Evolutionary conservation across 139 green algal genomes (phyloP).

Genomic region (Picochlorum costavermella): DNA sequence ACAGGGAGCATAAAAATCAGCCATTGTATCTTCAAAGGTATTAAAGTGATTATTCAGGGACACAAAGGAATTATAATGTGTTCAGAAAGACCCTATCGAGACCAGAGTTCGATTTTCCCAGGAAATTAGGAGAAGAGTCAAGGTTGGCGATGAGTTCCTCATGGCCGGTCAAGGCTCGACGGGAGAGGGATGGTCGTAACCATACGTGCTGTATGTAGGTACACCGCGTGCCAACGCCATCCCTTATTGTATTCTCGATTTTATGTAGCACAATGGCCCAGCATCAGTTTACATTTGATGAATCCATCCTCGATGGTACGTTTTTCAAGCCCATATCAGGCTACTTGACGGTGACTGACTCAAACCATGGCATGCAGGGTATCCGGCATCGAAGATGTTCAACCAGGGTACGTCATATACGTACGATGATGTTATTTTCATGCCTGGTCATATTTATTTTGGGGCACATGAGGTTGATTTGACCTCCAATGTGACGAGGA

Average conservation of each 20-base stretch:
- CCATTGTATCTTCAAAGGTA: slow-evolving; percentile 10
- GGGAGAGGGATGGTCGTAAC: too few species aligned
- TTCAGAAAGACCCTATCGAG: too few species aligned
- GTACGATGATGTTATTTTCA: slow-evolving; percentile 98
- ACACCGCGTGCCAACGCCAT: too few species aligned
- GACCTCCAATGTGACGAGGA: slow-evolving; percentile 64
- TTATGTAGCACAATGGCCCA: neutral
- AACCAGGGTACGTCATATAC: slow-evolving; percentile 87
- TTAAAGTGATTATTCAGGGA: neutral
- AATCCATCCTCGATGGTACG: slow-evolving; percentile 1
- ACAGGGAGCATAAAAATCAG: slow-evolving; percentile 21
- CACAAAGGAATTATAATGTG: too few species aligned
- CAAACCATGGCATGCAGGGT: slow-evolving; percentile 41
- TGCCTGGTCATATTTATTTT: slow-evolving; percentile 96
- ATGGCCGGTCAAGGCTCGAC: too few species aligned
- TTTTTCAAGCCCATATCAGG: neutral
- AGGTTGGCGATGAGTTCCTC: too few species aligned
- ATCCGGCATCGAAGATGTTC: slow-evolving; percentile 56
- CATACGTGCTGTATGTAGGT: too few species aligned
- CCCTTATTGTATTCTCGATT: too few species aligned
- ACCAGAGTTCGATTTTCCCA: too few species aligned
- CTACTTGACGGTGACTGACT: too few species aligned
- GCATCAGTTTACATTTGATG: neutral
- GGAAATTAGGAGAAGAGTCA: too few species aligned
- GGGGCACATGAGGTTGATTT: slow-evolving; percentile 87